Percentiles rank a stretch among this genome's conserved stretches.
Evolutionary conservation across 768 basidiomycete species (phyloP).

Genomic region (Kwoniella bestiolae): DNA sequence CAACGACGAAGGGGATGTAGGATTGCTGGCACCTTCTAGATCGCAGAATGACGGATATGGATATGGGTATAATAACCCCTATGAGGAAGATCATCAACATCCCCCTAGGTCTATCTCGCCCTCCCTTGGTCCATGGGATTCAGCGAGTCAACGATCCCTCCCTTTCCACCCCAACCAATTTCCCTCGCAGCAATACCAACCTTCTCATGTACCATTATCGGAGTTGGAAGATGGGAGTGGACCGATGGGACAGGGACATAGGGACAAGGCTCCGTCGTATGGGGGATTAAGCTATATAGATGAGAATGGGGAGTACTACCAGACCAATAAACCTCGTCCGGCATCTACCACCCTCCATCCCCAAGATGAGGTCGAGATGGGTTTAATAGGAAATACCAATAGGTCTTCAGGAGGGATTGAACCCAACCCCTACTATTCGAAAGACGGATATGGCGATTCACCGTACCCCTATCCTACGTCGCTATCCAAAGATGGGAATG

Average conservation of each 20-base stretch:
- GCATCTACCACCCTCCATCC: conserved; percentile 5
- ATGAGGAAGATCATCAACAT: conserved; percentile 6
- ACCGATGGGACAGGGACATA: no score
- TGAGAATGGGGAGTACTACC: conserved; percentile 47
- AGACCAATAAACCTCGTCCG: conserved; percentile 29
- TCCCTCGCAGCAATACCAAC: conserved; percentile 1
- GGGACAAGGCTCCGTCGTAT: conserved; percentile 13
- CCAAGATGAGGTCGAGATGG: conserved; percentile 35
- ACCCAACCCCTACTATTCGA: conserved; percentile 16
- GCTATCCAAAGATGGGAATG: not conserved
- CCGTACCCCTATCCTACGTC: conserved; percentile 32
- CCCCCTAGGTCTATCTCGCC: conserved; percentile 22
- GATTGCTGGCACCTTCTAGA: conserved; percentile 1
- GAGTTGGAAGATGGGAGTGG: conserved; percentile 11
- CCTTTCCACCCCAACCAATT: conserved; percentile 10
- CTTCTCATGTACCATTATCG: conserved; percentile 2
- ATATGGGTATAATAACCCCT: conserved; percentile 28
- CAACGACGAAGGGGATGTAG: conserved; percentile 14
- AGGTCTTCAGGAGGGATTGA: not conserved
- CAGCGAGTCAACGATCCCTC: conserved; percentile 46
- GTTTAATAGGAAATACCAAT: conserved; percentile 9
- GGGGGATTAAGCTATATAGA: conserved; percentile 49
- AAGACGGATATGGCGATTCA: conserved; percentile 29
- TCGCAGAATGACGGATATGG: not conserved
- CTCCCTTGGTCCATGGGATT: conserved; percentile 53